These are phyloP conservation scores for Canavalia ensiformis DNA, from an alignment of 306 rosid species.

Conservation along the genomic window DNA sequence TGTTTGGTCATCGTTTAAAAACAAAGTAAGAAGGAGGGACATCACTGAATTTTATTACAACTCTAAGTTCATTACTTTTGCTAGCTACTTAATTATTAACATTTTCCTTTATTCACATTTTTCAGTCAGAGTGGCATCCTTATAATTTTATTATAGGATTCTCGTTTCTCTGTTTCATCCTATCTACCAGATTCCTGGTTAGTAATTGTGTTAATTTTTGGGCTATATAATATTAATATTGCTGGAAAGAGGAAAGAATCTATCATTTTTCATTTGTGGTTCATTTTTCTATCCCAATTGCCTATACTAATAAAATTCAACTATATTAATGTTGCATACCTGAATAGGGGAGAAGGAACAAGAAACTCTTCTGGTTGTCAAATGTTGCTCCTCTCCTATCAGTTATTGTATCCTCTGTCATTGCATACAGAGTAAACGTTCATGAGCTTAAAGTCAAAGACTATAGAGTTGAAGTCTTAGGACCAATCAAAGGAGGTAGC, in stretches of 20 bases:
- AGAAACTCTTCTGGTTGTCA: slow-evolving; percentile 73
- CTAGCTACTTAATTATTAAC: neutral
- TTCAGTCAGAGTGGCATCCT: slow-evolving; percentile 69
- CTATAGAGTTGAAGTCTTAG: slow-evolving; percentile 68
- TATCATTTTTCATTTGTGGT: neutral
- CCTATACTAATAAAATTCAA: neutral
- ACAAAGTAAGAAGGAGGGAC: slow-evolving; percentile 35
- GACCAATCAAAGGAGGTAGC: slow-evolving; percentile 71
- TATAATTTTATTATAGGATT: slow-evolving; percentile 62
- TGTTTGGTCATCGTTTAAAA: slow-evolving; percentile 53
- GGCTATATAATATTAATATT: no score
- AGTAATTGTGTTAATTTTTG: slow-evolving; percentile 20
- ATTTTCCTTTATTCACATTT: slow-evolving; percentile 12
- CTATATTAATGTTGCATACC: neutral
- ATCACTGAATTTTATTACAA: neutral
- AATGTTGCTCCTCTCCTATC: slow-evolving; percentile 74
- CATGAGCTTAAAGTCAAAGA: slow-evolving; percentile 46
- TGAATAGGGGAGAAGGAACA: slow-evolving; percentile 65
- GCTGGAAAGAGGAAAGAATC: neutral
- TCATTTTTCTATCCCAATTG: slow-evolving; percentile 18
- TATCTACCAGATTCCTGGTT: slow-evolving; percentile 64
- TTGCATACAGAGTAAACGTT: slow-evolving; percentile 61
- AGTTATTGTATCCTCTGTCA: slow-evolving; percentile 63
- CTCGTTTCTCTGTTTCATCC: slow-evolving; percentile 69
- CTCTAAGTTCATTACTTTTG: neutral